These are phyloP conservation scores for Serendipita sp. DNA, from an alignment of 768 basidiomycete genomes.

Conservation along the genomic window DNA sequence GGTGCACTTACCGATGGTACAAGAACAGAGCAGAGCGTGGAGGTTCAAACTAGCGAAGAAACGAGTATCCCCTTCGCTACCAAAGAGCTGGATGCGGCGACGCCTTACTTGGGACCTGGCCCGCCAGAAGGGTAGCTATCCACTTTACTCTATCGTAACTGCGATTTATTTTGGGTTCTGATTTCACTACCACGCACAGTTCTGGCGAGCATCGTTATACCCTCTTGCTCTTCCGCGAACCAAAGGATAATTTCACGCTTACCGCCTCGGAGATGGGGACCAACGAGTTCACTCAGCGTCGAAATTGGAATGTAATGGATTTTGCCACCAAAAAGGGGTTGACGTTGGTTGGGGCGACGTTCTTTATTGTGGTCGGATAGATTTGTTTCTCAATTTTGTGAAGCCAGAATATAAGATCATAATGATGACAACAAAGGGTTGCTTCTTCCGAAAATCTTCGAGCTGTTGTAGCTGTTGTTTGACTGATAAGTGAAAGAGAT, in stretches of 20 bases:
- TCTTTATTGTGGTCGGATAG: slow-evolving; percentile 26
- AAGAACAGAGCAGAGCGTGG: neutral
- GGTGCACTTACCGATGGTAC: neutral
- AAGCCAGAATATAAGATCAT: no score
- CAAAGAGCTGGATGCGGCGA: slow-evolving; percentile 13
- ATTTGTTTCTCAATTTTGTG: neutral
- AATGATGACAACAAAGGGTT: no score
- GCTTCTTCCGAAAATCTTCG: no score
- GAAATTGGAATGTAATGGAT: slow-evolving; percentile 36
- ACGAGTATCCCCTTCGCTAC: neutral
- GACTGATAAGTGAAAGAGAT: no score
- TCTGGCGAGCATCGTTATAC: slow-evolving; percentile 18
- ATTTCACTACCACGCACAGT: neutral
- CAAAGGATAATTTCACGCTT: slow-evolving; percentile 25
- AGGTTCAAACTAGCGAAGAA: neutral
- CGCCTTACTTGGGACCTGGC: slow-evolving; percentile 41
- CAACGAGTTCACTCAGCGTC: slow-evolving; percentile 28
- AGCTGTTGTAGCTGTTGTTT: no score
- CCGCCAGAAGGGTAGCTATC: slow-evolving; percentile 35
- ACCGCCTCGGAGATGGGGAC: slow-evolving; percentile 33
- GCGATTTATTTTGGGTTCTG: neutral
- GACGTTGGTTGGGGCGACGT: slow-evolving; percentile 44
- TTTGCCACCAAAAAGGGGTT: slow-evolving; percentile 39
- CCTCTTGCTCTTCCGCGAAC: slow-evolving; percentile 48
- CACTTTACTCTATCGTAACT: slow-evolving; percentile 8